These are phyloP conservation scores for Hanseniaspora pseudoguilliermondii DNA, from an alignment of 805 yeast genomes.

Conservation along the genomic window DNA sequence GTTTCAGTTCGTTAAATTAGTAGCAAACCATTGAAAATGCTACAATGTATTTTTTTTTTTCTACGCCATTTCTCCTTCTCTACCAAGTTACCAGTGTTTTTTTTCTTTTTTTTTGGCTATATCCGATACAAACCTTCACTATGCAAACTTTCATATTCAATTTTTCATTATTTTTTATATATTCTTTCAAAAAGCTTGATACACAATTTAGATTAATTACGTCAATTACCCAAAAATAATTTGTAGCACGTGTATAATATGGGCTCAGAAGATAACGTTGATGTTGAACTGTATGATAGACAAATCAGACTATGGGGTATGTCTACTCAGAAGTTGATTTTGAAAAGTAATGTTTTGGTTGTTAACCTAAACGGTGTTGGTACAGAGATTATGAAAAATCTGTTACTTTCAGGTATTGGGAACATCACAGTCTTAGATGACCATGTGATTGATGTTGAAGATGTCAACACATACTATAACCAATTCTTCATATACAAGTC, in stretches of 20 bases:
- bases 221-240: background rate
- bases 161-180: too few species aligned
- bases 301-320: conserved; percentile 95
- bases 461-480: conserved; percentile 21
- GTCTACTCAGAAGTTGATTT: conserved; percentile 69
- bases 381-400: conserved; percentile 68
- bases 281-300: conserved; percentile 82
- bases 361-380: conserved; percentile 68
- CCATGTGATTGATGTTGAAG: conserved; percentile 50
- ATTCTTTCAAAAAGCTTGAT: too few species aligned
- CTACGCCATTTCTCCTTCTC: too few species aligned
- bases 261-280: conserved; percentile 39
- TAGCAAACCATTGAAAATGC: too few species aligned
- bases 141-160: too few species aligned
- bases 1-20: too few species aligned
- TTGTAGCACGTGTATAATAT: background rate
- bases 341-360: conserved; percentile 57
- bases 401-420: conserved; percentile 82
- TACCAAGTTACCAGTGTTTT: too few species aligned
- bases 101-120: too few species aligned
- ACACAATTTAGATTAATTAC: too few species aligned
- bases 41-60: too few species aligned
- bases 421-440: conserved; percentile 57
- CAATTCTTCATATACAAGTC: conserved; percentile 57
- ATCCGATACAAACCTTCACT: too few species aligned